A percentile compares a stretch with the other conserved stretches of the same genome.
Evolutionary conservation across 179 eudicot species (phyloP).

Genomic region (Patellifolia procumbens): DNA sequence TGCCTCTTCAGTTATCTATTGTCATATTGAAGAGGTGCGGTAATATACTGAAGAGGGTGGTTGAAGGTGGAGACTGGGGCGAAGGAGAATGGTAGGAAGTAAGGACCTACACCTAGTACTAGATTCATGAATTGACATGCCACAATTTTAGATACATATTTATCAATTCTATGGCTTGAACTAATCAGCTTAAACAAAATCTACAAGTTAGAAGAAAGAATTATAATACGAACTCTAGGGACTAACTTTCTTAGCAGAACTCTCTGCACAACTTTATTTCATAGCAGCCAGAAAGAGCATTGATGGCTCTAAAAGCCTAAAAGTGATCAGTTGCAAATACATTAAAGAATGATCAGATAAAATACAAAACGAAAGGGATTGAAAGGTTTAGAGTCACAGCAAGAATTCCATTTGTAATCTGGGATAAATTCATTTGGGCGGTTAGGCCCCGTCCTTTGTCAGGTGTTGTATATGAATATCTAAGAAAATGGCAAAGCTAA

Average conservation of each 20-base stretch:
- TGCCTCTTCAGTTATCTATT: neutral
- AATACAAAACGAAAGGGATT: neutral
- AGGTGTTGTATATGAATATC: neutral
- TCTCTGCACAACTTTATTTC: too few species aligned
- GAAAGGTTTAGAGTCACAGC: neutral
- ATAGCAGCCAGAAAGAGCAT: too few species aligned
- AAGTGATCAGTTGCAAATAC: neutral
- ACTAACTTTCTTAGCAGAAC: too few species aligned
- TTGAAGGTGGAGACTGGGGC: neutral
- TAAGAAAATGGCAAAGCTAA: conserved; percentile 5
- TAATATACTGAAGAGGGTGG: neutral
- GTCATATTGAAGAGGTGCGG: too few species aligned
- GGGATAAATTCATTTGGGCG: too few species aligned
- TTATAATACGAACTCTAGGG: too few species aligned
- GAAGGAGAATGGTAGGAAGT: neutral
- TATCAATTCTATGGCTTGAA: neutral
- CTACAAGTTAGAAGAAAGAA: too few species aligned
- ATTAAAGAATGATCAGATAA: conserved; percentile 10
- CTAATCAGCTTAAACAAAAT: neutral
- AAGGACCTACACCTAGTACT: neutral
- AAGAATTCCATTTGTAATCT: too few species aligned
- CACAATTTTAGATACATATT: neutral
- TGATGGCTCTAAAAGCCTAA: conserved; percentile 4
- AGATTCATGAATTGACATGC: neutral
- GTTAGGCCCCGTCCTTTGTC: neutral